Evolutionary conservation across 2,329 filamentous ascomycete species (phyloP), one percentile per base, ranked within the genome.

Genomic region (Aspergillus proliferans): DNA sequence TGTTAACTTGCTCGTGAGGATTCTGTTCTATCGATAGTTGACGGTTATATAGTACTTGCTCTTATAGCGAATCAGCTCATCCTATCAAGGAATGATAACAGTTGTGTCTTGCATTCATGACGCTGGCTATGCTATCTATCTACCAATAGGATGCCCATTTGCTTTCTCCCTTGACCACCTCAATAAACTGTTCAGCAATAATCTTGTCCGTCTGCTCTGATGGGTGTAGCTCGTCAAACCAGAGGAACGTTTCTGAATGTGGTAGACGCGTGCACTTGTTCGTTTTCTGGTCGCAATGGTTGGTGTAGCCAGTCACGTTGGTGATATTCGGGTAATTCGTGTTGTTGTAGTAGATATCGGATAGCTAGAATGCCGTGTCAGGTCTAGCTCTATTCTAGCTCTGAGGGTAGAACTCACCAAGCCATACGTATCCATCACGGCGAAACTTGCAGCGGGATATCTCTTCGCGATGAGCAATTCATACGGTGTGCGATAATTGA

Each of bases 171-270:
- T 71, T 65, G 6, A 84, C 65, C 1, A 83, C 75, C 30, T 75
- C 71, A 3, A 79, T 67, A 63, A 84, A 84, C 49, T 80, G 76
- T 50, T 67, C 69, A 15, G 80, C 82, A 45, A 84, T 74, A 40
- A 76, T 71, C 59, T 78, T 70, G 66, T 81, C 77, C 6, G 83
- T 78, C 67, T 81, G 79, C 67, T 83, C 76, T 26, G 82, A 83
- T 0, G 86, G 85, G 70, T 92, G 87, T 61, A 91, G 65, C 61
- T 83, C 79, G 67, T 92, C 86, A 58, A 76, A 87, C 85, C 86
- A 91, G 63, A 88, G 56, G 63, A 80, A 91, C 42, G 79, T 82
- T 55, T 85, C 79, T 30, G 73, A 66, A 30, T 73, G 71, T 3
- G 73, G 49, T 12, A 66, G 55, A 34, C 71, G 69, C 49, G 70